A percentile compares a stretch with the other conserved stretches of the same genome.
These are phyloP conservation scores for Arctium minus DNA, from an alignment of 129 eudicot species.

Conservation along the genomic window DNA sequence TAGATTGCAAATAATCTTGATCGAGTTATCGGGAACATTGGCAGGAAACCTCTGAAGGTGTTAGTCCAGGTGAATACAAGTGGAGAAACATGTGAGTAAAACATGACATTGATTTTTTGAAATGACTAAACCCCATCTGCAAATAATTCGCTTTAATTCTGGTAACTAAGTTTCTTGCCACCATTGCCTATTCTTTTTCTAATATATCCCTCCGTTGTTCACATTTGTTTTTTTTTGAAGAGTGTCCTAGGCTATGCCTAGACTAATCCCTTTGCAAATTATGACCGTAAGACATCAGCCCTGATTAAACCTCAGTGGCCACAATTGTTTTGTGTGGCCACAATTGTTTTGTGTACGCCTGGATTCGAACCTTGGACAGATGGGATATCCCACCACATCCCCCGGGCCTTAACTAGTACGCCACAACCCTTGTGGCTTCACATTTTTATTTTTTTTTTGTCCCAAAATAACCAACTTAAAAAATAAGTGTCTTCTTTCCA, in stretches of 20 bases:
- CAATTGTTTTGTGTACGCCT: too few species aligned
- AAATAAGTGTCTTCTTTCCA: neutral
- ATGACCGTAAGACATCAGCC: too few species aligned
- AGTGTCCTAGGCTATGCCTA: too few species aligned
- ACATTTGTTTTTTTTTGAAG: too few species aligned
- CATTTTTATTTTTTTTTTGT: too few species aligned
- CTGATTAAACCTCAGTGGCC: too few species aligned
- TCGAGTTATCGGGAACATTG: slow-evolving; percentile 69
- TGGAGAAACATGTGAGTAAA: slow-evolving; percentile 86
- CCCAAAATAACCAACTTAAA: neutral
- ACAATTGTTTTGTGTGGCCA: too few species aligned
- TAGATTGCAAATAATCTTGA: slow-evolving; percentile 92
- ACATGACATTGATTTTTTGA: neutral
- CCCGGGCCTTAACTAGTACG: too few species aligned
- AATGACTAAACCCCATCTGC: neutral
- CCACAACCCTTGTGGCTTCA: too few species aligned
- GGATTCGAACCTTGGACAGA: too few species aligned
- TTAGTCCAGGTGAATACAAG: slow-evolving; percentile 94
- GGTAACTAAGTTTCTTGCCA: neutral
- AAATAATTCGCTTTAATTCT: neutral
- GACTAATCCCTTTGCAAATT: too few species aligned
- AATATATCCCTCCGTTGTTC: neutral
- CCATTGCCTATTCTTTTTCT: neutral
- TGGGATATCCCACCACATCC: too few species aligned
- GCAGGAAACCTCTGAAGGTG: slow-evolving; percentile 90